phyloP scores from a whole-genome alignment of 139 green algal species.

The Auxenochlorella pyrenoidosa region DNA sequence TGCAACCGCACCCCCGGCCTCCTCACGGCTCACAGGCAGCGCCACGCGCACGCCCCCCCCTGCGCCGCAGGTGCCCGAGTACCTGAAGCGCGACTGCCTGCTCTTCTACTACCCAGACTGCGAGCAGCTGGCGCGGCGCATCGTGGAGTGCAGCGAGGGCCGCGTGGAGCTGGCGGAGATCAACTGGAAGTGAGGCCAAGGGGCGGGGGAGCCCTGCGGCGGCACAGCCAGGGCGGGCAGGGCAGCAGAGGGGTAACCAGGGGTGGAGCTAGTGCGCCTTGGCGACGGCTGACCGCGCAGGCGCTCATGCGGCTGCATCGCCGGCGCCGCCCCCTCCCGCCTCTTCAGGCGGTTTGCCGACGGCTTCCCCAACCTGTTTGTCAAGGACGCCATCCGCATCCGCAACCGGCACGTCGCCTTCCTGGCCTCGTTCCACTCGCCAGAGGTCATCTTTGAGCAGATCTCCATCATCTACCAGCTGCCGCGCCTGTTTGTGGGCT shows the following conservation, averaged over 20 bases:
- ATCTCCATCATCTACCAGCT: constrained; percentile 98
- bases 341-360: constrained; percentile 82
- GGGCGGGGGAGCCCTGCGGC: background rate
- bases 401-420: constrained; percentile 97
- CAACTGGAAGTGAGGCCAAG: constrained; percentile 76
- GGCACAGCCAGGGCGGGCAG: too few relatives aligned
- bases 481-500: constrained; percentile 94
- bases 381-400: constrained; percentile 91
- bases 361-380: constrained; percentile 99
- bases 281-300: too few relatives aligned
- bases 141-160: constrained; percentile 66
- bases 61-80: constrained; percentile 41
- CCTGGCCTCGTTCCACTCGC: constrained; percentile 94
- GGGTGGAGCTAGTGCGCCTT: too few relatives aligned
- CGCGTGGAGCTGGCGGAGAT: constrained; percentile 87
- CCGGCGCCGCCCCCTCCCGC: background rate
- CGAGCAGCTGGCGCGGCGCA: constrained; percentile 79
- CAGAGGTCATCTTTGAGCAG: constrained; percentile 70
- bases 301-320: too few relatives aligned
- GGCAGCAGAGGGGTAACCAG: background rate
- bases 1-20: too few relatives aligned
- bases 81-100: constrained; percentile 82
- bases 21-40: too few relatives aligned
- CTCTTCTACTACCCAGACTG: constrained; percentile 93
- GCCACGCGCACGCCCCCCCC: too few relatives aligned